phyloP scores from a whole-genome alignment of 768 basidiomycete species.

The Tylopilus sp. region DNA sequence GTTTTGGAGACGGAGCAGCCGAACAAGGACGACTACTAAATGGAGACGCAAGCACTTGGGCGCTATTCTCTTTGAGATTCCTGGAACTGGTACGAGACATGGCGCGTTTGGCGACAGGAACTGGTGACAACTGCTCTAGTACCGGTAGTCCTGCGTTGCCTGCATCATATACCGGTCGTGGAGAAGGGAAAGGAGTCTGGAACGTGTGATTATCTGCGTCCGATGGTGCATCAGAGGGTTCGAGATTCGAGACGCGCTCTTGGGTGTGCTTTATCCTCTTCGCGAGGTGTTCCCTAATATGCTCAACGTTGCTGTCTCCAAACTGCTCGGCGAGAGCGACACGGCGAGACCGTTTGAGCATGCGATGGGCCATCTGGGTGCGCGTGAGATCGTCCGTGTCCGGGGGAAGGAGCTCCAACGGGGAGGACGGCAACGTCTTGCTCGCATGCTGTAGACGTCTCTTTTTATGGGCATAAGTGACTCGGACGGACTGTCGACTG shows the following conservation, averaged over 20 bases:
- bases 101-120: conserved; percentile 36
- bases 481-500: conserved; percentile 16
- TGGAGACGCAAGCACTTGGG: conserved; percentile 39
- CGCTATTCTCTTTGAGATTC: conserved; percentile 39
- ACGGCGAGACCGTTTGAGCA: conserved; percentile 48
- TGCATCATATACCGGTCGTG: conserved; percentile 22
- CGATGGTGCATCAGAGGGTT: not conserved
- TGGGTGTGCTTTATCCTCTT: conserved; percentile 35
- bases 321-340: conserved; percentile 22
- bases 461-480: conserved; percentile 34
- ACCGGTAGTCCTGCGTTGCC: conserved; percentile 18
- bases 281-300: conserved; percentile 20
- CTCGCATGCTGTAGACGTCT: conserved; percentile 14
- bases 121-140: conserved; percentile 41
- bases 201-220: conserved; percentile 19
- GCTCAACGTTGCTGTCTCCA: conserved; percentile 20
- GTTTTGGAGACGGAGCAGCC: conserved; percentile 35
- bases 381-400: conserved; percentile 34
- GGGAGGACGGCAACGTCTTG: conserved; percentile 22
- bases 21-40: conserved; percentile 46
- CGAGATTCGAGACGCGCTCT: conserved; percentile 5
- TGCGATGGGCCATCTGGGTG: conserved; percentile 41
- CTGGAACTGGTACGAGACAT: conserved; percentile 39
- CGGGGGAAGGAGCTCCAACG: conserved; percentile 26
- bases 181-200: conserved; percentile 27